phyloP scores from a whole-genome alignment of 1,284 basidiomycete genomes.

The Ceratobasidium sp. region DNA sequence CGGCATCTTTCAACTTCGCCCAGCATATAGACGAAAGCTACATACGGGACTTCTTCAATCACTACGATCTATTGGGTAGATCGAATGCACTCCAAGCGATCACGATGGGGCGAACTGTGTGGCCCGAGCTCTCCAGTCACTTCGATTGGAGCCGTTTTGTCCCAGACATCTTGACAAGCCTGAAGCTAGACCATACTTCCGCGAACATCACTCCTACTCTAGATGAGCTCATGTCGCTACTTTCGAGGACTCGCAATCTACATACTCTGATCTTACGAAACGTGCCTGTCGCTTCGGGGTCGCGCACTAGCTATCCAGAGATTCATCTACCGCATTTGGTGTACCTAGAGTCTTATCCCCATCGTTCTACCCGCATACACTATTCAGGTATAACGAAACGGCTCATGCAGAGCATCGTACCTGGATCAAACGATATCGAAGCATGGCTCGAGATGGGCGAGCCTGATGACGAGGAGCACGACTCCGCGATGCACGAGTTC shows the following conservation, averaged over 20 bases:
- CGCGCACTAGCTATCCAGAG: background rate
- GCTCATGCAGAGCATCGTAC: background rate
- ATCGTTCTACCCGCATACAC: background rate
- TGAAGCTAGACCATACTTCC: background rate
- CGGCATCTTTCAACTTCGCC: background rate
- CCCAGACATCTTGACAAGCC: background rate
- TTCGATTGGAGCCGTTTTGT: background rate
- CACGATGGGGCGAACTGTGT: background rate
- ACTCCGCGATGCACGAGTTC: conserved; percentile 3
- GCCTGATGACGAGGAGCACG: background rate
- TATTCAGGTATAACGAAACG: background rate
- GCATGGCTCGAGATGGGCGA: conserved; percentile 10
- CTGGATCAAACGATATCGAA: background rate
- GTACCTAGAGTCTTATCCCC: conserved; percentile 1
- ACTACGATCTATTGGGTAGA: background rate
- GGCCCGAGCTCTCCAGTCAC: background rate
- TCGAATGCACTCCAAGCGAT: background rate
- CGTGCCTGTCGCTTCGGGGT: background rate
- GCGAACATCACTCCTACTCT: background rate
- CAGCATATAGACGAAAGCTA: background rate
- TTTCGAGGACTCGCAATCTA: background rate
- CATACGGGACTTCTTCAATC: background rate
- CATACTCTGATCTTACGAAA: background rate
- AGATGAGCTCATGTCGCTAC: background rate
- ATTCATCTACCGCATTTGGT: background rate